These are phyloP conservation scores for Xylaria longipes DNA, from an alignment of 495 filamentous ascomycete species.

Conservation along the genomic window DNA sequence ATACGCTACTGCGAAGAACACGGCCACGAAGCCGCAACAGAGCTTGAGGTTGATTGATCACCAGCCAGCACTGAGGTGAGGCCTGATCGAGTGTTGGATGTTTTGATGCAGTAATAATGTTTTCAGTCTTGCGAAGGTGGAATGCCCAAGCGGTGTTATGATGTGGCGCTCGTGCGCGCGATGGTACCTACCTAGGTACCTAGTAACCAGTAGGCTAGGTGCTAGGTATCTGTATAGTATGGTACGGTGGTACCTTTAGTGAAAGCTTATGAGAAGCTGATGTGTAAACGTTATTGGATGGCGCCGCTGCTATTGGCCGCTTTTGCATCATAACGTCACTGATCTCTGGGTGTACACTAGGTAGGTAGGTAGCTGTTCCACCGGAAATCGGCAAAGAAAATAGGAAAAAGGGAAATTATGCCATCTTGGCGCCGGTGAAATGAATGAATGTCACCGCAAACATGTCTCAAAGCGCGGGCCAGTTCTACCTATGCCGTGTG, in stretches of 20 bases:
- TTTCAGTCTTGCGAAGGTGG: constrained; percentile 11
- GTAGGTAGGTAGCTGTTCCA: neutral
- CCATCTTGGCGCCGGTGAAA: constrained; percentile 12
- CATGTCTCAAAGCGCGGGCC: constrained; percentile 13
- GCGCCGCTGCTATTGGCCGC: constrained; percentile 3
- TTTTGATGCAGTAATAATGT: constrained; percentile 12
- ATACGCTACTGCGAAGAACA: neutral
- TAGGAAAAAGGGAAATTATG: constrained; percentile 15
- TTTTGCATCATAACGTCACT: constrained; percentile 24
- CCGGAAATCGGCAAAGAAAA: constrained; percentile 17
- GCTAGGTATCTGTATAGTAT: neutral
- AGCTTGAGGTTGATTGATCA: neutral
- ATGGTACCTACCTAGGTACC: neutral
- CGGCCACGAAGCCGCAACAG: neutral
- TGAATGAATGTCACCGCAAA: constrained; percentile 13
- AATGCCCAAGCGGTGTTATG: constrained; percentile 14
- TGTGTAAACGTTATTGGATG: constrained; percentile 18
- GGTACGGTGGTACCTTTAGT: neutral
- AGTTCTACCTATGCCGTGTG: neutral
- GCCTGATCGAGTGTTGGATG: neutral
- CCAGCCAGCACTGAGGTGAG: neutral
- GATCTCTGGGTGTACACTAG: neutral
- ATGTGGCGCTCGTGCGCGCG: constrained; percentile 4
- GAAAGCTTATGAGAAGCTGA: neutral
- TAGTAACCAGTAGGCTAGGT: neutral